Evolutionary conservation across 805 yeast genomes (phyloP), one percentile per base, ranked within the genome.

Genomic region (Metschnikowia shivogae): DNA sequence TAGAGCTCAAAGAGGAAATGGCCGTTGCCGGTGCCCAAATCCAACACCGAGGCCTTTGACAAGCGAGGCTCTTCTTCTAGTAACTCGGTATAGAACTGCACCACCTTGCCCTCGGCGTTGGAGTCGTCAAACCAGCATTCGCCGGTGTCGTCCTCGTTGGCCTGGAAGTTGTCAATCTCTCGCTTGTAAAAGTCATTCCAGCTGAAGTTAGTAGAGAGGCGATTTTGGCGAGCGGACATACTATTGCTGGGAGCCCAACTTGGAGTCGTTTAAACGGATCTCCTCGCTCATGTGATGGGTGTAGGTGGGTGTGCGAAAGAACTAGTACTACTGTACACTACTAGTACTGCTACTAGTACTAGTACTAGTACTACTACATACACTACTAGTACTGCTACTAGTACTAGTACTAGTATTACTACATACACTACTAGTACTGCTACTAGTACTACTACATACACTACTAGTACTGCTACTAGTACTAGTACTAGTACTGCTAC

Each of bases 11-110:
- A 86, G 26, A 93, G 60, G 24, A 93, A 67, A 60, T 89, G 97
- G 0, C 99, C 99, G 64, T 93, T 93, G 1, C 99, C 99, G 0
- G 99, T 90, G 1, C 99, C 99, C 32, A 93, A 68, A 63, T 92
- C 99, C 17, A 86, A 65, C 40, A 90, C 72, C 1, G 65, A 63
- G 1, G 76, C 57, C 1, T 59, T 50, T 27, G 41, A 29, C 6
- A 31, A 31, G 4, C 45, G 32, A 2, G 60, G 62, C 6, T 55
- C 44, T 12, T 53, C 49, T 7, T 48, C 46, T 6, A 45, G 31
- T 19, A 55, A 52, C 4, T 79, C 79, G 13, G 73, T 65, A 6
- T 92, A 61, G 56, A 84, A 90, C 39, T 80, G 79, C n/a, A 86
- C 74, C 81, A 93, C 84, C 59, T 81, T 84, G 47, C 73, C 74